Percentiles rank a stretch among this genome's conserved stretches.
phyloP scores from a whole-genome alignment of 2,329 filamentous ascomycete genomes.

The Aureobasidium sp. region DNA sequence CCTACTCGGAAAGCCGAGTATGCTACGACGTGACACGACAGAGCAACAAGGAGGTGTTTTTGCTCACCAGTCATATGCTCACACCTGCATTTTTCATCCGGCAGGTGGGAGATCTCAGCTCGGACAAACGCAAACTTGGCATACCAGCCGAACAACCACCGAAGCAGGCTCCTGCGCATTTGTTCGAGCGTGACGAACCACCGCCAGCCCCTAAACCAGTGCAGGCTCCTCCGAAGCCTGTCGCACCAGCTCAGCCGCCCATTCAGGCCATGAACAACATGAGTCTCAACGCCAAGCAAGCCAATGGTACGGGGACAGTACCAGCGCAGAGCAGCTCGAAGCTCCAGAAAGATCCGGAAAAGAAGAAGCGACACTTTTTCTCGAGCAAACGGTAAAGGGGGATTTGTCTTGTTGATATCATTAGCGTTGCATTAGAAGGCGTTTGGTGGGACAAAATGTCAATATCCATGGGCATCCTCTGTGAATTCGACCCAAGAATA shows the following conservation, averaged over 20 bases:
- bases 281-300: slow-evolving; percentile 38
- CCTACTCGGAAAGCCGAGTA: slow-evolving; percentile 78
- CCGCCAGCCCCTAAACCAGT: slow-evolving; percentile 26
- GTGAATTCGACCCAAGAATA: neutral
- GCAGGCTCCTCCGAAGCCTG: slow-evolving; percentile 25
- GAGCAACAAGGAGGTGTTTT: slow-evolving; percentile 73
- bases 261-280: slow-evolving; percentile 51
- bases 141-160: slow-evolving; percentile 75
- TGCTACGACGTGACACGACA: slow-evolving; percentile 80
- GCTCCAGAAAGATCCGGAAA: slow-evolving; percentile 52
- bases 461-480: neutral
- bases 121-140: slow-evolving; percentile 66
- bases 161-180: slow-evolving; percentile 73
- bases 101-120: slow-evolving; percentile 72
- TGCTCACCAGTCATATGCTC: slow-evolving; percentile 88
- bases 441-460: slow-evolving; percentile 1
- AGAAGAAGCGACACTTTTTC: slow-evolving; percentile 55
- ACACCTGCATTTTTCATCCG: slow-evolving; percentile 75
- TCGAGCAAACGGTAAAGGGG: slow-evolving; percentile 25
- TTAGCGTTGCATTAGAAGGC: slow-evolving; percentile 12
- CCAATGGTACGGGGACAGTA: slow-evolving; percentile 25
- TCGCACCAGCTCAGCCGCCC: slow-evolving; percentile 37
- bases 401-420: neutral
- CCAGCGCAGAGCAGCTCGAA: slow-evolving; percentile 27
- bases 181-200: slow-evolving; percentile 64